These are phyloP conservation scores for Pleurotus djamor DNA, from an alignment of 768 basidiomycete species.

Conservation along the genomic window DNA sequence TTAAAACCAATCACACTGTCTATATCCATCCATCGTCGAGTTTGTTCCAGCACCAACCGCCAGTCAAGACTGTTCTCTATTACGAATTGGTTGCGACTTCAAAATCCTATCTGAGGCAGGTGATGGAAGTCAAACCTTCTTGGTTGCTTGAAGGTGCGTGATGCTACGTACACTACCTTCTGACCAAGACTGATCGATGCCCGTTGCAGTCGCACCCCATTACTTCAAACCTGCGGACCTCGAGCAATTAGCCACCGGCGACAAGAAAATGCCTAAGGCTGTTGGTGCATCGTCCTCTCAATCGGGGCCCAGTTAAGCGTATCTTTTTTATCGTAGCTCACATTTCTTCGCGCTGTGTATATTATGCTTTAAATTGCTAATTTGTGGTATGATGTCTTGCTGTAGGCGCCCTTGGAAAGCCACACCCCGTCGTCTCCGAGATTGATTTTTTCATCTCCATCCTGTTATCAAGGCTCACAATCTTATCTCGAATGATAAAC, in stretches of 20 bases:
- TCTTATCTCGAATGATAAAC: too few species aligned
- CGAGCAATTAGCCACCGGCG: conserved; percentile 75
- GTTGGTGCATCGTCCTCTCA: conserved; percentile 35
- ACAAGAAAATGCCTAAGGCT: conserved; percentile 96
- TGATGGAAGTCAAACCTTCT: conserved; percentile 96
- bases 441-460: too few species aligned
- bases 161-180: background rate
- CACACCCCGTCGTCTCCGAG: too few species aligned
- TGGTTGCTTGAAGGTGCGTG: conserved; percentile 88
- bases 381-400: too few species aligned
- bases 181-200: conserved; percentile 8
- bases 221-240: conserved; percentile 89
- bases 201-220: conserved; percentile 80
- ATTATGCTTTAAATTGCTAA: background rate
- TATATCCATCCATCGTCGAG: conserved; percentile 96
- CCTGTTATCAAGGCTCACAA: too few species aligned
- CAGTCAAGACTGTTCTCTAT: conserved; percentile 86
- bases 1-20: conserved; percentile 95
- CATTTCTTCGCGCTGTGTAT: background rate
- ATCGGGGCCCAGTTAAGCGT: conserved; percentile 4
- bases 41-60: conserved; percentile 94
- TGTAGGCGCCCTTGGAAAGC: too few species aligned
- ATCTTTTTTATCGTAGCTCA: background rate
- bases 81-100: conserved; percentile 98
- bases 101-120: conserved; percentile 96